Conservation (phyloP, 2,329 filamentous ascomycete genomes). For the Magnaporthales sp. region DNA sequence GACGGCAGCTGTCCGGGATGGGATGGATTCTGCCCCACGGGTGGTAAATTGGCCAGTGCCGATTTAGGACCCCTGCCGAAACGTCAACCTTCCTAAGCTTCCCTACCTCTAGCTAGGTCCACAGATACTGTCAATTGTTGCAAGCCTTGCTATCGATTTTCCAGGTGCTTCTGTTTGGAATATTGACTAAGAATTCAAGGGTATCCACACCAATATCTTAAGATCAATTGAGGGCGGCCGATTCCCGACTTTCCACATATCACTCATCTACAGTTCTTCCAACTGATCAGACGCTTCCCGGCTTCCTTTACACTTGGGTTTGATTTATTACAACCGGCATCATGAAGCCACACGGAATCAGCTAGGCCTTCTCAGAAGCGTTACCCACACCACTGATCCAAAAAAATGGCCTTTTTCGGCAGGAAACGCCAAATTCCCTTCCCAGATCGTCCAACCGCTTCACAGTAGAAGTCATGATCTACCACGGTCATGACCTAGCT, state of each 20-base stretch:
- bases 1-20: background rate
- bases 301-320: background rate
- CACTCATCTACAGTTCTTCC: background rate
- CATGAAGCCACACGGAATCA: background rate
- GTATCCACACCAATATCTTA: background rate
- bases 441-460: background rate
- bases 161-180: background rate
- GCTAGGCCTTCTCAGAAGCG: background rate
- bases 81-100: background rate
- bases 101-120: background rate
- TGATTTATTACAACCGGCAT: background rate
- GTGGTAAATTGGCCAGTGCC: background rate
- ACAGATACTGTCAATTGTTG: background rate
- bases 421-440: background rate
- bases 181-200: background rate
- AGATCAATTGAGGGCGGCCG: background rate
- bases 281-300: background rate
- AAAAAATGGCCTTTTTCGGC: background rate
- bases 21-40: background rate
- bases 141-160: background rate
- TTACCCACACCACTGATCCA: background rate
- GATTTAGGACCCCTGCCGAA: background rate
- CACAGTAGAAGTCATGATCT: background rate
- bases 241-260: background rate
- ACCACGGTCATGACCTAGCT: slow-evolving; percentile 1